A percentile compares a stretch with the other conserved stretches of the same genome.
Evolutionary conservation across 2,329 filamentous ascomycete species (phyloP).

Genomic region (Venturia asperata): DNA sequence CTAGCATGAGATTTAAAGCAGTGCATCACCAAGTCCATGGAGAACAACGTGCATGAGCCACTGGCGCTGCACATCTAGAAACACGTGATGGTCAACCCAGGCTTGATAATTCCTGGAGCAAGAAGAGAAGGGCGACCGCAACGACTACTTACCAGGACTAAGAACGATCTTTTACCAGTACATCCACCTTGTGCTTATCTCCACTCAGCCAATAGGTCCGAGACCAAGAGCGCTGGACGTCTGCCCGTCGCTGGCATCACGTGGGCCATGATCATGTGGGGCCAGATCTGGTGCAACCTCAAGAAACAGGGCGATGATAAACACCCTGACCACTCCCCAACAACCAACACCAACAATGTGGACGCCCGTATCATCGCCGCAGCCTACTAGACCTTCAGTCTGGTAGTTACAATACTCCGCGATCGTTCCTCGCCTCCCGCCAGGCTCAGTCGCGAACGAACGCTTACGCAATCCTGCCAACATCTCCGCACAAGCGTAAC

Average conservation of each 20-base stretch:
- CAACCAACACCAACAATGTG: not conserved
- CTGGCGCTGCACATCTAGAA: not conserved
- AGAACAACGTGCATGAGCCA: not conserved
- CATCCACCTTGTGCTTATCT: constrained; percentile 1
- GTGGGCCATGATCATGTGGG: not conserved
- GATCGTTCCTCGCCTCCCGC: constrained; percentile 37
- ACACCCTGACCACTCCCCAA: not conserved
- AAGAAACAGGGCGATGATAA: not conserved
- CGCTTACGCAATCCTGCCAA: constrained; percentile 6
- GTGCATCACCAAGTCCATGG: not conserved
- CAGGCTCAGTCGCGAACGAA: constrained; percentile 27
- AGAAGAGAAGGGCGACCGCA: not conserved
- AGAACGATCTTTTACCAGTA: not conserved
- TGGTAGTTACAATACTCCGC: constrained; percentile 23
- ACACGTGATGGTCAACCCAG: too few species aligned
- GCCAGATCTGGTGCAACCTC: not conserved
- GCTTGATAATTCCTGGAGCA: too few species aligned
- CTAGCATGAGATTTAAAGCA: not conserved
- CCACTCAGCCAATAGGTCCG: not conserved
- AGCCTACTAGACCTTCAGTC: constrained; percentile 7
- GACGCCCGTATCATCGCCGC: not conserved
- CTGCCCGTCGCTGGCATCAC: not conserved
- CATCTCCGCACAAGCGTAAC: constrained; percentile 10
- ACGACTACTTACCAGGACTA: not conserved
- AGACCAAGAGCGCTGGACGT: not conserved